These are phyloP conservation scores for Lactarius vividus DNA, from an alignment of 768 basidiomycete genomes.

Conservation along the genomic window DNA sequence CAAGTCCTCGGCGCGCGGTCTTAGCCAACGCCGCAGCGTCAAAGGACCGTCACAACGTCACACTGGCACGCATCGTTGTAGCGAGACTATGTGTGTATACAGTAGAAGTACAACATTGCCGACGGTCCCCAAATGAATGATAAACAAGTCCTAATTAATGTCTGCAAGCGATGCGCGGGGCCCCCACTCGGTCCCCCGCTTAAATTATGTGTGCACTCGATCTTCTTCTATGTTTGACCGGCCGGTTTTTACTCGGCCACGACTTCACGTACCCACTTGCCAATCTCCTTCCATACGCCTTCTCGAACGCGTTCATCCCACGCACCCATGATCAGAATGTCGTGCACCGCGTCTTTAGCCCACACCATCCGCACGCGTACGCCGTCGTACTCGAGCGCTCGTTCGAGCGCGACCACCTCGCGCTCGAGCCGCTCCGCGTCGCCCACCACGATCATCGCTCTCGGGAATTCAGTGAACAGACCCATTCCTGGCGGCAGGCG, in stretches of 20 bases:
- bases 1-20: not conserved
- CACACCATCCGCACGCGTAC: conserved; percentile 29
- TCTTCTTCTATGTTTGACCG: not conserved
- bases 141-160: not conserved
- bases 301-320: conserved; percentile 28
- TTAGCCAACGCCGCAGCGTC: not conserved
- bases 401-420: conserved; percentile 39
- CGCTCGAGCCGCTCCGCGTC: conserved; percentile 51
- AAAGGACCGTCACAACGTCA: not conserved
- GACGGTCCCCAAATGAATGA: not conserved
- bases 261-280: conserved; percentile 23
- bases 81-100: not conserved
- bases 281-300: conserved; percentile 27
- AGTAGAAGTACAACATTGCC: not conserved
- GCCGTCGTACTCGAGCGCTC: conserved; percentile 26
- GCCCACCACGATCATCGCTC: conserved; percentile 45
- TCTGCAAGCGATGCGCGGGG: not conserved
- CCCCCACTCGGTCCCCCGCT: not conserved
- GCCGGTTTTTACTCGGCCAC: not conserved
- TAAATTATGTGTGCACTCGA: not conserved
- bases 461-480: conserved; percentile 48
- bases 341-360: conserved; percentile 28
- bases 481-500: conserved; percentile 37
- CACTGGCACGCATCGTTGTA: not conserved
- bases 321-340: conserved; percentile 24